A percentile compares a stretch with the other conserved stretches of the same genome.
These are phyloP conservation scores for Coniochaeta sp. DNA, from an alignment of 2,329 filamentous ascomycete species.

Conservation along the genomic window DNA sequence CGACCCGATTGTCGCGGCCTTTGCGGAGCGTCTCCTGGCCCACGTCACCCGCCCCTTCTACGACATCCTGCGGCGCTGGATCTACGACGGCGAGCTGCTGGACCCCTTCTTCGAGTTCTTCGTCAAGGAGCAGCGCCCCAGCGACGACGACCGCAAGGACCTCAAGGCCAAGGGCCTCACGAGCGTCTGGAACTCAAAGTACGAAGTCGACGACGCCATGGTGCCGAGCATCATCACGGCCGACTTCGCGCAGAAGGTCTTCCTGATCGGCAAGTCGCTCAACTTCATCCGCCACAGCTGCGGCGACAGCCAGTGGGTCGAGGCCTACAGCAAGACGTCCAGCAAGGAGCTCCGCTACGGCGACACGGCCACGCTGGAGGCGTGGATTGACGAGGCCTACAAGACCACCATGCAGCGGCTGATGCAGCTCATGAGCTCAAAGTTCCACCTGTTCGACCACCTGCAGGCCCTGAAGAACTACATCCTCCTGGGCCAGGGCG, in stretches of 20 bases:
- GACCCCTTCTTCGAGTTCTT: conserved; percentile 96
- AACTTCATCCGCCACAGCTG: conserved; percentile 98
- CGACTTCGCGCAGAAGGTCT: conserved; percentile 93
- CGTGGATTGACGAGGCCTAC: conserved; percentile 94
- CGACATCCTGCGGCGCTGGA: conserved; percentile 92
- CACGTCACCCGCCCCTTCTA: conserved; percentile 94
- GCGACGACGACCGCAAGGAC: conserved; percentile 35
- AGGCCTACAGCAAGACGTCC: conserved; percentile 85
- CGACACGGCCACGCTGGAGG: conserved; percentile 84
- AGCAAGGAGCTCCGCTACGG: conserved; percentile 90
- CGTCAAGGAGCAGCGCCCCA: conserved; percentile 68
- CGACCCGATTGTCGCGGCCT: conserved; percentile 87
- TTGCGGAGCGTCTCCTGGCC: conserved; percentile 80
- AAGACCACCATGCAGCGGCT: conserved; percentile 96
- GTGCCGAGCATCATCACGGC: conserved; percentile 88
- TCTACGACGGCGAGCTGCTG: conserved; percentile 96
- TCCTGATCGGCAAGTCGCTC: conserved; percentile 92
- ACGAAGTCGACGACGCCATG: conserved; percentile 77
- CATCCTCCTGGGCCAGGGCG: conserved; percentile 86
- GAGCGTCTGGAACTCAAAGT: conserved; percentile 98
- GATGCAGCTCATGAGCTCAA: conserved; percentile 87
- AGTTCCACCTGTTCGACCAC: conserved; percentile 92
- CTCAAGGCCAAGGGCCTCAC: conserved; percentile 57
- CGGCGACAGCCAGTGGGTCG: conserved; percentile 89
- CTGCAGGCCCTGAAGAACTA: conserved; percentile 90